These are phyloP conservation scores for Chenopodium berlandieri DNA, from an alignment of 148 eudicot genomes.

Conservation along the genomic window DNA sequence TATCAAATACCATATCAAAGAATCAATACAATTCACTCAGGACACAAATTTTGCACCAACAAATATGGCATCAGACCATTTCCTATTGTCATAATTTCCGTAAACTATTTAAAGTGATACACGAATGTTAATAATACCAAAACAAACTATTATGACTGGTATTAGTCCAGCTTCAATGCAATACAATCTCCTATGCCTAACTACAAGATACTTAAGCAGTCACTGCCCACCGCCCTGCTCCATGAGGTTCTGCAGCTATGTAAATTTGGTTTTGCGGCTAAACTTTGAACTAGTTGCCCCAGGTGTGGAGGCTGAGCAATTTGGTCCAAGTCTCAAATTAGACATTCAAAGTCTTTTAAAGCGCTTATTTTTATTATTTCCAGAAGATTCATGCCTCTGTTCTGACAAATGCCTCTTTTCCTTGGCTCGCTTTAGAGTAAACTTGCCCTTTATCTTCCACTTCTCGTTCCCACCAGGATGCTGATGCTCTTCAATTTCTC, in stretches of 20 bases:
- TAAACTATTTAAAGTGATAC: neutral
- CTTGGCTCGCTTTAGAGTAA: constrained; percentile 50
- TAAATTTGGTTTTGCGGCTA: neutral
- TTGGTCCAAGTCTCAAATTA: neutral
- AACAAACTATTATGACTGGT: neutral
- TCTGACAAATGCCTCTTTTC: constrained; percentile 43
- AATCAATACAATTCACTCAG: no score
- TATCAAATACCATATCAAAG: no score
- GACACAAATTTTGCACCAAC: no score
- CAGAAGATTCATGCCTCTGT: constrained; percentile 1
- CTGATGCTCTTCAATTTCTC: constrained; percentile 66
- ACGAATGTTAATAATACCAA: no score
- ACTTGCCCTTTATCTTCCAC: constrained; percentile 63
- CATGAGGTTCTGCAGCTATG: neutral
- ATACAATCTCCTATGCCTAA: neutral
- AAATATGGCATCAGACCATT: no score
- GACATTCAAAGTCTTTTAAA: constrained; percentile 1
- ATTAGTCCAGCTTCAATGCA: neutral
- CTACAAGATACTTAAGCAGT: neutral
- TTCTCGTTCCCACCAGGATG: constrained; percentile 70
- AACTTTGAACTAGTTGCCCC: neutral
- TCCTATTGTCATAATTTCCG: no score
- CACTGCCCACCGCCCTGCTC: neutral
- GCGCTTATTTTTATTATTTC: constrained; percentile 6
- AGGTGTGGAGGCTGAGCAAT: neutral